These are phyloP conservation scores for Lactarius akahatsu DNA, from an alignment of 768 basidiomycete species.

Conservation along the genomic window DNA sequence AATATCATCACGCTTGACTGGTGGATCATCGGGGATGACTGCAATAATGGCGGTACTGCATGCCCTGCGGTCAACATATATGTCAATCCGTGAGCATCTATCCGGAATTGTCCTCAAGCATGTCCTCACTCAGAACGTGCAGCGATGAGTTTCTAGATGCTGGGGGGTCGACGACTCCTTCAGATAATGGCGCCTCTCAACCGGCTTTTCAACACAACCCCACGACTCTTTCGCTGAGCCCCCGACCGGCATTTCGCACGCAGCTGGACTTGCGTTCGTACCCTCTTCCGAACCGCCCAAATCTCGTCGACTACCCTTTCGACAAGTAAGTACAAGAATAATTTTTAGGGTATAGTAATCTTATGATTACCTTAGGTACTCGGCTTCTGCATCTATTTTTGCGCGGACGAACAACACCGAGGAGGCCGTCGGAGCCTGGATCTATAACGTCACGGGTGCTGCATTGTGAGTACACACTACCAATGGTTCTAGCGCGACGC, in stretches of 20 bases:
- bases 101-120: no score
- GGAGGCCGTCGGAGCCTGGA: conserved; percentile 8
- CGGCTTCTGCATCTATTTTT: conserved; percentile 4
- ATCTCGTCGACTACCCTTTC: conserved; percentile 18
- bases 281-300: background rate
- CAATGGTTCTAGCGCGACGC: no score
- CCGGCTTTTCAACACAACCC: conserved; percentile 16
- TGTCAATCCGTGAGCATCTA: conserved; percentile 14
- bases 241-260: conserved; percentile 9
- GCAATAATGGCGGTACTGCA: background rate
- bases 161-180: background rate
- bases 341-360: background rate
- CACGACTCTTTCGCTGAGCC: background rate
- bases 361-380: background rate
- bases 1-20: conserved; percentile 11
- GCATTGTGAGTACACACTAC: conserved; percentile 12
- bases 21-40: conserved; percentile 17
- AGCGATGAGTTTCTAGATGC: conserved; percentile 6
- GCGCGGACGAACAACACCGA: conserved; percentile 16
- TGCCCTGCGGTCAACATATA: conserved; percentile 18
- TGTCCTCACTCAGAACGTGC: conserved; percentile 1
- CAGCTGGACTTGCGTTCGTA: background rate
- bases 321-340: conserved; percentile 1
- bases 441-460: conserved; percentile 2
- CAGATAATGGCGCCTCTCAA: background rate